Evolutionary conservation across 2,329 filamentous ascomycete genomes (phyloP).

Genomic region (Pezicula neosporulosa): DNA sequence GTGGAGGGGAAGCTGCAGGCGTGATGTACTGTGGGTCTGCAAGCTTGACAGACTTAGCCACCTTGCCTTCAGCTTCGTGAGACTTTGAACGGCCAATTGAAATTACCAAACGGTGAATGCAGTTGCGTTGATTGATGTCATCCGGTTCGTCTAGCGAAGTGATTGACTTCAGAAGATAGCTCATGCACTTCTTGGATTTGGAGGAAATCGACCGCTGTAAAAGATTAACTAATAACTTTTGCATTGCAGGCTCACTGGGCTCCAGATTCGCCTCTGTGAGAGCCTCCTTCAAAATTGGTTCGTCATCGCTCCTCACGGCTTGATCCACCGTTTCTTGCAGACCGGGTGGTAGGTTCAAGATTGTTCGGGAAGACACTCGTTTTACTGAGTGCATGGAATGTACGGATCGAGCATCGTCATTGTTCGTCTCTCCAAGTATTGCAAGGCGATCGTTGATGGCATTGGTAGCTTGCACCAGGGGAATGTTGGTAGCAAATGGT

Average conservation of each 20-base stretch:
- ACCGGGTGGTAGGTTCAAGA: constrained; percentile 66
- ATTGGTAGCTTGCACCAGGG: constrained; percentile 55
- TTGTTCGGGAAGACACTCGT: constrained; percentile 71
- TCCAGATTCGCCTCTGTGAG: constrained; percentile 55
- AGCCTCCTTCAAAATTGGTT: constrained; percentile 49
- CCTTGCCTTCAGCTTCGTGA: constrained; percentile 28
- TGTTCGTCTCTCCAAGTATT: constrained; percentile 72
- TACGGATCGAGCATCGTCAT: constrained; percentile 71
- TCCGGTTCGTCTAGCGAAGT: constrained; percentile 78
- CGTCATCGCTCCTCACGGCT: constrained; percentile 67
- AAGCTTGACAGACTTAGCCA: constrained; percentile 33
- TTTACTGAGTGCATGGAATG: constrained; percentile 69
- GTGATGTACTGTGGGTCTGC: constrained; percentile 62
- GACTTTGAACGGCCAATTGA: constrained; percentile 75
- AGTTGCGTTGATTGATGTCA: constrained; percentile 92
- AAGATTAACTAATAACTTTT: constrained; percentile 73
- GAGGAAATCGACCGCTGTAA: constrained; percentile 74
- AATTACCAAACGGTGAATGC: constrained; percentile 88
- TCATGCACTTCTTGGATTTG: constrained; percentile 65
- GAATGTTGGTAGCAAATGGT: constrained; percentile 76
- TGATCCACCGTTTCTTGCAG: constrained; percentile 70
- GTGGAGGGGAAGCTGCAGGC: constrained; percentile 66
- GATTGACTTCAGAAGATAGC: constrained; percentile 65
- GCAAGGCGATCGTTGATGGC: constrained; percentile 91
- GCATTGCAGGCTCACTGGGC: constrained; percentile 50